Evolutionary conservation across 2,329 filamentous ascomycete genomes (phyloP).

Genomic region (Colletotrichum plurivorum): DNA sequence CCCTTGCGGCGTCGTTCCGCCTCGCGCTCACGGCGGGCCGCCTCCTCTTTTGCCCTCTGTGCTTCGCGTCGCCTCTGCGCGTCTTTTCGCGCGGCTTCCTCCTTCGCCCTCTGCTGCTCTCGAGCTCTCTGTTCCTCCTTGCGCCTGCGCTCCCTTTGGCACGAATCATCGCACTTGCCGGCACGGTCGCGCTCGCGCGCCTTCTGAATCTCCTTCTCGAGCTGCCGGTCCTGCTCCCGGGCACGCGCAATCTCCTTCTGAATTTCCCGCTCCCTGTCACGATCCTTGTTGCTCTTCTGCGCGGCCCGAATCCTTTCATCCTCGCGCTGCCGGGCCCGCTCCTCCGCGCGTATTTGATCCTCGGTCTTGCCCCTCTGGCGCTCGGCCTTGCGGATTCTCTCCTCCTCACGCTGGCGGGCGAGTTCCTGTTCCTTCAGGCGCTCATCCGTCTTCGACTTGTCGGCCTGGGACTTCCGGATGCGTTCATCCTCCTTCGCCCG

Average conservation of each 20-base stretch:
- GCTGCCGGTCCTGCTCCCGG: background rate
- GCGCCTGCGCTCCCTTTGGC: background rate
- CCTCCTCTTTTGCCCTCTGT: background rate
- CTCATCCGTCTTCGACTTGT: background rate
- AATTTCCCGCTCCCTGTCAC: background rate
- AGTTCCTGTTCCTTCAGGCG: background rate
- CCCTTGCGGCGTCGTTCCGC: background rate
- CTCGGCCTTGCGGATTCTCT: background rate
- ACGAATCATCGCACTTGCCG: background rate
- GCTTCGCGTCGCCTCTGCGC: too few relatives aligned
- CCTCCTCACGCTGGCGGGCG: background rate
- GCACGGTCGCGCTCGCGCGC: background rate
- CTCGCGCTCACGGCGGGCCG: background rate
- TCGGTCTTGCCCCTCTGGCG: conserved; percentile 1
- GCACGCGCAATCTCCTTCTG: background rate
- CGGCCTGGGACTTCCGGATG: background rate
- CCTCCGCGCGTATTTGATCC: background rate
- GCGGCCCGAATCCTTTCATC: background rate
- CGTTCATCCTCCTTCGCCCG: background rate
- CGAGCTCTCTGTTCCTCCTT: background rate
- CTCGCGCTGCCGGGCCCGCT: conserved; percentile 1
- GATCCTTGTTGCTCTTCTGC: background rate
- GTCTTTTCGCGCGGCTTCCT: too few relatives aligned
- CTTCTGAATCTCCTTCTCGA: background rate
- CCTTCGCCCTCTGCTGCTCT: background rate